A percentile compares a stretch with the other conserved stretches of the same genome.
Conservation (phyloP, 306 rosid species). For the Trifolium dubium region DNA sequence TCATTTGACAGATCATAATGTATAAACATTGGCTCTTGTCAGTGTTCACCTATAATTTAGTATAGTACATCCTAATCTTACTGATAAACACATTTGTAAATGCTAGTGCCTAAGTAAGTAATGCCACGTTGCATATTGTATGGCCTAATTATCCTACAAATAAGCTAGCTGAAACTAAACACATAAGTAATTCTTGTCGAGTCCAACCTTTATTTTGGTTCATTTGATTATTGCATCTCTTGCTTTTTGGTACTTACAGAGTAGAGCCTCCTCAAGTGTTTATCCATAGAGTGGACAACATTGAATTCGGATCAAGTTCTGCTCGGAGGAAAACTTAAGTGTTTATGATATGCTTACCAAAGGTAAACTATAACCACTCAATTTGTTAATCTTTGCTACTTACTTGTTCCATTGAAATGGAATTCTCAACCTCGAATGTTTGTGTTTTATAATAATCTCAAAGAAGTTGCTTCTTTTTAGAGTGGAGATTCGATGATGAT, state of each 20-base stretch:
- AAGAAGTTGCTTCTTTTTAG: background rate
- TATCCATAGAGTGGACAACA: constrained; percentile 54
- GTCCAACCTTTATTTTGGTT: constrained; percentile 28
- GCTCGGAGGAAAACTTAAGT: constrained; percentile 44
- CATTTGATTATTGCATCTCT: constrained; percentile 35
- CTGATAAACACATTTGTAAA: constrained; percentile 10
- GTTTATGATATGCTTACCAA: constrained; percentile 29
- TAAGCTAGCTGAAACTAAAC: constrained; percentile 20
- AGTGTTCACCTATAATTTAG: background rate
- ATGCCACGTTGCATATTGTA: constrained; percentile 7
- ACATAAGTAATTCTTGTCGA: background rate
- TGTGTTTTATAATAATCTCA: constrained; percentile 5
- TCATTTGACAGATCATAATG: too few relatives aligned
- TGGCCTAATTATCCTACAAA: constrained; percentile 12
- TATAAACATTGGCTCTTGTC: background rate
- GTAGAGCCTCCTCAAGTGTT: constrained; percentile 72
- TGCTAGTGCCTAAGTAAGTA: background rate
- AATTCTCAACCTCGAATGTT: background rate
- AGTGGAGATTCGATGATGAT: background rate
- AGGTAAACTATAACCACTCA: constrained; percentile 41
- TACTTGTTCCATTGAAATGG: background rate
- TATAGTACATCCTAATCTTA: background rate
- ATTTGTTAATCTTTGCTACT: constrained; percentile 2
- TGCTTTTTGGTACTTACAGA: constrained; percentile 47
- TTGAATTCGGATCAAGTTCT: constrained; percentile 45